Evolutionary conservation across 306 rosid species (phyloP), one percentile per base, ranked within the genome.

Genomic region (Sophora flavescens): DNA sequence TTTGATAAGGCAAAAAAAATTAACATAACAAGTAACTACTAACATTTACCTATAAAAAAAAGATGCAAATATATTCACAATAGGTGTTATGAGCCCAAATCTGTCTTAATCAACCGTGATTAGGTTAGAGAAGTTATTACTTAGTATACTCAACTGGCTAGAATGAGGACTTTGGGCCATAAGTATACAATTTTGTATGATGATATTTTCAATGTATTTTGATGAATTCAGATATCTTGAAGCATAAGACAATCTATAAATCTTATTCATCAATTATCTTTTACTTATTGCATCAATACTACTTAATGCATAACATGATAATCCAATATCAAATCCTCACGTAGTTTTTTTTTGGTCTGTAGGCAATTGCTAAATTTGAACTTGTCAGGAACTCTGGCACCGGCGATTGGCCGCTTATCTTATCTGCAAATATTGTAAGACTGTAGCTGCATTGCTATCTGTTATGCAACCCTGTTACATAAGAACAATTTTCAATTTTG

Each of bases 281-380:
- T 82, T 60, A 76, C 63, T 16, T 47, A 38, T 41, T 35, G 48
- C 52, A 48, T 15, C 60, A 58, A 14, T 13, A 2, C 36, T 61
- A 77, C 7, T 51, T 36, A 45, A 78, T 50, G 81, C 64, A 66
- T 63, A 28, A 8, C 77, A 6, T 41, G 42, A 81, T 39, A 60
- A 68, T 75, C 54, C 26, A 62, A 69, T 61, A 72, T 81, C 53
- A 53, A 65, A 28, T 48, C 22, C 17, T 69, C 48, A 51, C 45
- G 42, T 11, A 63, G 38, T 53, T 17, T 44, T 32, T 47, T 33
- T 30, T 22, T 74, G 80, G 80, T 71, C n/a, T 88, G 80, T 81
- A 96, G 99, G 97, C 93, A 76, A 91, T 86, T 96, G 4, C 48
- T 82, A 36, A 78, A 5, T 22, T 57, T 89, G 98, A 88, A 86